Evolutionary conservation across 2,329 filamentous ascomycete genomes (phyloP).

Genomic region (Ophiognomonia clavigignenti-juglandacearum): DNA sequence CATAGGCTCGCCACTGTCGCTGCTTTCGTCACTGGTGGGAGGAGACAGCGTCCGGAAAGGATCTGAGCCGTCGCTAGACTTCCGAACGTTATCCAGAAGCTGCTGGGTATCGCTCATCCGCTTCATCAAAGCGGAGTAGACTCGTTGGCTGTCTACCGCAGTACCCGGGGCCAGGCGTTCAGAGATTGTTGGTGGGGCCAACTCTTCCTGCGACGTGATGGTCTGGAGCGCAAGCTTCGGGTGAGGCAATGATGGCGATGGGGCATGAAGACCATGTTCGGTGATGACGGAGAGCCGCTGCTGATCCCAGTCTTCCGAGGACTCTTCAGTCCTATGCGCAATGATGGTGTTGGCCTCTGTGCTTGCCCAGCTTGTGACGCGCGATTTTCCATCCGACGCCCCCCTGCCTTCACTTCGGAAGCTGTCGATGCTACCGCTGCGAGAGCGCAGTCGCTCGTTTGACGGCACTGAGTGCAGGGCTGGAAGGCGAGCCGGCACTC

Average conservation of each 20-base stretch:
- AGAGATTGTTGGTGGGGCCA: not conserved
- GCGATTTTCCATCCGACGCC: slow-evolving; percentile 49
- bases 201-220: slow-evolving; percentile 18
- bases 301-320: slow-evolving; percentile 39
- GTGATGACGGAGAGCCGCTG: slow-evolving; percentile 62
- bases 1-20: not conserved
- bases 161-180: slow-evolving; percentile 19
- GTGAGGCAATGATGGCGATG: slow-evolving; percentile 32
- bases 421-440: slow-evolving; percentile 51
- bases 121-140: slow-evolving; percentile 63
- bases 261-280: slow-evolving; percentile 44
- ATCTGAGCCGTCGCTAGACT: slow-evolving; percentile 17
- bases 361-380: slow-evolving; percentile 69
- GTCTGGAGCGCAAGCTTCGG: slow-evolving; percentile 22
- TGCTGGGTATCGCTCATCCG: slow-evolving; percentile 38
- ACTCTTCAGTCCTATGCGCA: slow-evolving; percentile 33
- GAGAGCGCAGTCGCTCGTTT: slow-evolving; percentile 43
- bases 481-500: slow-evolving; percentile 44
- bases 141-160: slow-evolving; percentile 49
- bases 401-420: slow-evolving; percentile 32
- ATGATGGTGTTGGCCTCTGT: slow-evolving; percentile 54
- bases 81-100: slow-evolving; percentile 13
- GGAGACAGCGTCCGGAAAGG: slow-evolving; percentile 14
- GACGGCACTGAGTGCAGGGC: slow-evolving; percentile 44
- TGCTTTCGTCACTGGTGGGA: slow-evolving; percentile 5